phyloP scores from a whole-genome alignment of 352 stramenopile genomes.

The Phytophthora boehmeriae region DNA sequence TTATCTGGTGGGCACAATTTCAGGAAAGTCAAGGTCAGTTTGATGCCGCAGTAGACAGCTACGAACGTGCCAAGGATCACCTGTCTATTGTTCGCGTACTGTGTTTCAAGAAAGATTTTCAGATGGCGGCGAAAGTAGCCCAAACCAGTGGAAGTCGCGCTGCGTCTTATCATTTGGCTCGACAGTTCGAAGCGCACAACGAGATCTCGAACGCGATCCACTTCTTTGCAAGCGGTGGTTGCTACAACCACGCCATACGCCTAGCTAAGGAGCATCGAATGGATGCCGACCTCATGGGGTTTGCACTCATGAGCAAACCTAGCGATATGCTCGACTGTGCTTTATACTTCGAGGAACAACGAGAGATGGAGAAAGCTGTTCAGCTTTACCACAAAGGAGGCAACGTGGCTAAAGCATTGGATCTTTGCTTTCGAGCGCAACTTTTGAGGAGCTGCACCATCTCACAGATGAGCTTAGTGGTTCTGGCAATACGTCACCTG shows the following conservation, averaged over 20 bases:
- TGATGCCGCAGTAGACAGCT: slow-evolving; percentile 88
- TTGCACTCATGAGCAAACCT: slow-evolving; percentile 89
- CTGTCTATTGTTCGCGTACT: slow-evolving; percentile 92
- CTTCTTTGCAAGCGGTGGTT: slow-evolving; percentile 89
- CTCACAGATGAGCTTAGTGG: slow-evolving; percentile 85
- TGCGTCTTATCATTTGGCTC: slow-evolving; percentile 85
- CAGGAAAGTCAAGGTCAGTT: slow-evolving; percentile 91
- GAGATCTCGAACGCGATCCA: slow-evolving; percentile 90
- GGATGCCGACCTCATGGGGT: slow-evolving; percentile 92
- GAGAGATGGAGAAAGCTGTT: slow-evolving; percentile 94
- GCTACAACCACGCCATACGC: slow-evolving; percentile 95
- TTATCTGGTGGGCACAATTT: slow-evolving; percentile 95
- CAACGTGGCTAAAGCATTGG: slow-evolving; percentile 90
- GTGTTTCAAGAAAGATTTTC: slow-evolving; percentile 91
- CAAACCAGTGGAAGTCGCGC: slow-evolving; percentile 75
- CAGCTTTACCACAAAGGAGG: slow-evolving; percentile 94
- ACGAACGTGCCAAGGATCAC: slow-evolving; percentile 88
- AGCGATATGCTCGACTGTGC: slow-evolving; percentile 91
- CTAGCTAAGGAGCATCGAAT: slow-evolving; percentile 90
- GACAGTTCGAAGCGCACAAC: slow-evolving; percentile 85
- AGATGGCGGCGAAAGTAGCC: slow-evolving; percentile 86
- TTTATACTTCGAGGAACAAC: slow-evolving; percentile 91
- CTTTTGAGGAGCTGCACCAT: slow-evolving; percentile 89
- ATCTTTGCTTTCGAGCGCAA: slow-evolving; percentile 92
- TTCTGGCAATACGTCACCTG: slow-evolving; percentile 64